Percentiles rank a stretch among this genome's conserved stretches.
Evolutionary conservation across 805 yeast genomes (phyloP).

Genomic region (Scheffersomyces lignosus): DNA sequence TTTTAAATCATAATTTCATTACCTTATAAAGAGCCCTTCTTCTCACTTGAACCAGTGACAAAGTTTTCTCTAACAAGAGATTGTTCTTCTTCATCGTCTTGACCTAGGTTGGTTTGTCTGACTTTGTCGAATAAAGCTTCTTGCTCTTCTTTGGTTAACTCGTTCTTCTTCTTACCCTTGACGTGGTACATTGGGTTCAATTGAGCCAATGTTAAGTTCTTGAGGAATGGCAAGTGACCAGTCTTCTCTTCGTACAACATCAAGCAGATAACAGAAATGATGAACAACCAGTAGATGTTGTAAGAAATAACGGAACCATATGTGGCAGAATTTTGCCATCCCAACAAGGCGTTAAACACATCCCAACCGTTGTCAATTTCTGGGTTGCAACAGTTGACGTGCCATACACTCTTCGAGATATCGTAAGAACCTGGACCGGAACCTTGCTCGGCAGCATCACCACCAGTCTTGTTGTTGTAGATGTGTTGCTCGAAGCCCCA

Average conservation of each 20-base stretch:
- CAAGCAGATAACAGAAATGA: constrained; percentile 14
- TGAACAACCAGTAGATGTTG: constrained; percentile 24
- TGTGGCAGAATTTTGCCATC: constrained; percentile 29
- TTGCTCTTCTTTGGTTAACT: constrained; percentile 53
- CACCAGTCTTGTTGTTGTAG: constrained; percentile 19
- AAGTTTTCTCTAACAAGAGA: too few relatives aligned
- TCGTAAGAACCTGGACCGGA: constrained; percentile 28
- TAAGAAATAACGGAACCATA: constrained; percentile 26
- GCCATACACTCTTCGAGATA: constrained; percentile 23
- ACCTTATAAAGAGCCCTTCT: too few relatives aligned
- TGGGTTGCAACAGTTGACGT: constrained; percentile 29
- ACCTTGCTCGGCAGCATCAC: constrained; percentile 25
- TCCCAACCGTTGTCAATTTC: constrained; percentile 26
- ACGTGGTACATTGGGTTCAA: constrained; percentile 77
- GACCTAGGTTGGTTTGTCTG: constrained; percentile 17
- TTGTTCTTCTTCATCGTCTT: constrained; percentile 14
- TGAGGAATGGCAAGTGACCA: constrained; percentile 25
- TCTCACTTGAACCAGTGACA: too few relatives aligned
- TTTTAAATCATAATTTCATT: too few relatives aligned
- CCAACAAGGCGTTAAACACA: constrained; percentile 26
- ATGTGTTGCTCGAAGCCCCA: constrained; percentile 21
- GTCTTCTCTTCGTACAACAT: constrained; percentile 24
- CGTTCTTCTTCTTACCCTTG: constrained; percentile 64
- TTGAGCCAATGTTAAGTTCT: constrained; percentile 24
- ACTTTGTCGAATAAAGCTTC: constrained; percentile 47